These are phyloP conservation scores for Filobasidium uniguttulatum DNA, from an alignment of 1,284 basidiomycete species.

Conservation along the genomic window DNA sequence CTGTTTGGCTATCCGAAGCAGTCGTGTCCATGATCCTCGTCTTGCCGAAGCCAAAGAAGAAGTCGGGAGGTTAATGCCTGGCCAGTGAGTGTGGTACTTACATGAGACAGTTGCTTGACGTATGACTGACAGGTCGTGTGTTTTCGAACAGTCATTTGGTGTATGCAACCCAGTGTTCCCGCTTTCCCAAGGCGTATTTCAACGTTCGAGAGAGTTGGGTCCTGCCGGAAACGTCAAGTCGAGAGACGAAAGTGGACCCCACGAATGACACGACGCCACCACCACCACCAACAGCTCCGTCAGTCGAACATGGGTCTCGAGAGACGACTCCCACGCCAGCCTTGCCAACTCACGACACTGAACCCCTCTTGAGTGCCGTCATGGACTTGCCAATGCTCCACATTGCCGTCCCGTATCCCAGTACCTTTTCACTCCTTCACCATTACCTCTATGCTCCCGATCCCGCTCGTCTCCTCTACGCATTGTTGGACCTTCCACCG, in stretches of 20 bases:
- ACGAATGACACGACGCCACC: not conserved
- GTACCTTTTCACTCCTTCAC: constrained; percentile 4
- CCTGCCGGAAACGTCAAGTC: not conserved
- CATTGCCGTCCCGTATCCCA: constrained; percentile 10
- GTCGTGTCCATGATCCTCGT: not conserved
- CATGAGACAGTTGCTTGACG: not conserved
- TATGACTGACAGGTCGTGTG: not conserved
- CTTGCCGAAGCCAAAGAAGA: not conserved
- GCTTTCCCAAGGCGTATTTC: not conserved
- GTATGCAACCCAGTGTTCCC: constrained; percentile 12
- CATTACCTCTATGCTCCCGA: constrained; percentile 10
- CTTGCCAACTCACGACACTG: not conserved
- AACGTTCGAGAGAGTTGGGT: not conserved
- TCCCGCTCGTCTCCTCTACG: constrained; percentile 5
- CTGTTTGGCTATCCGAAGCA: constrained; percentile 4
- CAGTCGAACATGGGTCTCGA: not conserved
- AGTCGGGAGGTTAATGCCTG: constrained; percentile 10
- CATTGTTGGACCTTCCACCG: constrained; percentile 5
- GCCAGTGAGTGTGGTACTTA: constrained; percentile 4
- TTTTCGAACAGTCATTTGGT: constrained; percentile 8
- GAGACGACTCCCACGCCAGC: not conserved
- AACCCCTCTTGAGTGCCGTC: no score
- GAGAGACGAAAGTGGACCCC: not conserved
- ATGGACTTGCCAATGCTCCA: constrained; percentile 11
- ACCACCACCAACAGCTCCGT: not conserved